Evolutionary conservation across 1,284 basidiomycete species (phyloP).

Genomic region (Sporisorium graminicola): DNA sequence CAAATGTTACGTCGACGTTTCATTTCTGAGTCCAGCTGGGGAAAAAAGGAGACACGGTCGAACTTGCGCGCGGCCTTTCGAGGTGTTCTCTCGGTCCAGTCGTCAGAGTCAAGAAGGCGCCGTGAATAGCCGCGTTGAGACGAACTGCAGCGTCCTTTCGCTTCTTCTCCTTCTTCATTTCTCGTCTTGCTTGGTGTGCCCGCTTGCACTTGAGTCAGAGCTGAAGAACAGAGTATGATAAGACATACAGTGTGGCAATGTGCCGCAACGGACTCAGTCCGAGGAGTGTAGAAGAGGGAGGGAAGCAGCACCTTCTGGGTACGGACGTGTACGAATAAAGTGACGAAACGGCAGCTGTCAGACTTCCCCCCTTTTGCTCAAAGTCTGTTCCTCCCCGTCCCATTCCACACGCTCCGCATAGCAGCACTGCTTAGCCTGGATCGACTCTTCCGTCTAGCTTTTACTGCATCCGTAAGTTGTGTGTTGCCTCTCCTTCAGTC

Average conservation of each 20-base stretch:
- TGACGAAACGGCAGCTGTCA: conserved; percentile 4
- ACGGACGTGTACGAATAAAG: conserved; percentile 21
- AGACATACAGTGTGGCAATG: conserved; percentile 3
- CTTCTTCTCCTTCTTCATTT: background rate
- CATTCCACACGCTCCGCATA: background rate
- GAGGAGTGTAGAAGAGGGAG: conserved; percentile 12
- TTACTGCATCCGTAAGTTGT: background rate
- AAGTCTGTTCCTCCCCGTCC: background rate
- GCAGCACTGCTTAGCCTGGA: background rate
- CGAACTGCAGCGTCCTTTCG: background rate
- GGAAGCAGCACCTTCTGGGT: background rate
- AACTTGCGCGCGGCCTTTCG: conserved; percentile 4
- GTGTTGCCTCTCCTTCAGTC: background rate
- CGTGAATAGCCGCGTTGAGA: conserved; percentile 30
- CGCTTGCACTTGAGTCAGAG: too few species aligned
- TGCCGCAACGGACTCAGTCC: conserved; percentile 24
- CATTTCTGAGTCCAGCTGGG: background rate
- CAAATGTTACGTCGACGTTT: background rate
- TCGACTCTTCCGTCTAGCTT: background rate
- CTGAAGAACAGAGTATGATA: background rate
- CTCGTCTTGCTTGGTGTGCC: too few species aligned
- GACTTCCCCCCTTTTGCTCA: background rate
- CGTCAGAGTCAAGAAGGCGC: background rate
- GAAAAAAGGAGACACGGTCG: background rate
- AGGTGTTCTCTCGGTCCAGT: background rate